Percentiles rank a stretch among this genome's conserved stretches.
These are phyloP conservation scores for Helianthus tuberosus DNA, from an alignment of 129 eudicot genomes.

Conservation along the genomic window DNA sequence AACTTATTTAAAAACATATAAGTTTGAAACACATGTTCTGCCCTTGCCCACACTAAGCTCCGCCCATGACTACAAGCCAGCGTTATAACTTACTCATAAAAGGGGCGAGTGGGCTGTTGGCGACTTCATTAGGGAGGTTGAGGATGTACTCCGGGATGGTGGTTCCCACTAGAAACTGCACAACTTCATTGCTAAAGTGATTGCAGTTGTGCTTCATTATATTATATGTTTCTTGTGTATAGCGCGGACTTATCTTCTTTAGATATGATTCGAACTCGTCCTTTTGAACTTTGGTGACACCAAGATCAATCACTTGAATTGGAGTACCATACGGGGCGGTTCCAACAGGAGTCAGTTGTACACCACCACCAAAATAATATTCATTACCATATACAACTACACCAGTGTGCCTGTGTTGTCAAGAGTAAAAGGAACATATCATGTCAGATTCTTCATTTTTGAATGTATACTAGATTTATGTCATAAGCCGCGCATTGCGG, in stretches of 20 bases:
- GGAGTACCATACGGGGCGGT: slow-evolving; percentile 84
- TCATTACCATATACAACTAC: slow-evolving; percentile 75
- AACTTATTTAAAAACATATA: background rate
- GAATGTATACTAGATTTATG: background rate
- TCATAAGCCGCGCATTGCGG: no score
- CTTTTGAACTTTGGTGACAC: slow-evolving; percentile 67
- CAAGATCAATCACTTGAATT: slow-evolving; percentile 61
- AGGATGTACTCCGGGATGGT: slow-evolving; percentile 77
- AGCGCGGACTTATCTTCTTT: slow-evolving; percentile 78
- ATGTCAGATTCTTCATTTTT: background rate
- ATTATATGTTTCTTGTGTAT: slow-evolving; percentile 77
- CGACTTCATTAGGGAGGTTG: slow-evolving; percentile 82
- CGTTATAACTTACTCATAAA: slow-evolving; percentile 56
- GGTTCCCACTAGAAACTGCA: slow-evolving; percentile 72
- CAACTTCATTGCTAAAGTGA: slow-evolving; percentile 88
- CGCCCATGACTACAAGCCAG: background rate
- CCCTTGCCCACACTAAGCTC: no score
- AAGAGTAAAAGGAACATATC: slow-evolving; percentile 13
- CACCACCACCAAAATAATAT: slow-evolving; percentile 88
- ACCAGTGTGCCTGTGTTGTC: slow-evolving; percentile 72
- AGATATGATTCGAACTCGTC: slow-evolving; percentile 67
- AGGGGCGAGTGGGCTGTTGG: slow-evolving; percentile 75
- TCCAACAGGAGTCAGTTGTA: slow-evolving; percentile 62
- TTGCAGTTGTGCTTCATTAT: slow-evolving; percentile 83
- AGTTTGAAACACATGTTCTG: background rate